Base-by-base conservation (phyloP, 148 eudicot species). In the Dianthus caryophyllus region DNA sequence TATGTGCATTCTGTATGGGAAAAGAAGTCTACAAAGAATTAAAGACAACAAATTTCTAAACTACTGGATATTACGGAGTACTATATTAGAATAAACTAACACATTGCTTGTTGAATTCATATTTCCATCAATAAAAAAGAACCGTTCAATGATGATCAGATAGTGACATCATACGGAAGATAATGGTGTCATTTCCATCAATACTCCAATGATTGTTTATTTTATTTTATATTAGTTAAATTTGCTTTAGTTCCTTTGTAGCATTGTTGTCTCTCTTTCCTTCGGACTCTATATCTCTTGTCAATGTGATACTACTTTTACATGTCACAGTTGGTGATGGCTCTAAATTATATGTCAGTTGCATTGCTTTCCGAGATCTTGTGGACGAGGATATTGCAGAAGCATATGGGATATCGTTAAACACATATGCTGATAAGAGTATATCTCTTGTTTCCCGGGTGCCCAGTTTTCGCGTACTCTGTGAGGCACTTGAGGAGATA, bases 291-390 rank as follows among this genome's bases (percentile, higher is more conserved):
- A 41, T n/a, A 47, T 27, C 16, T 47, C 39, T 18, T 17, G 66
- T 83, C 66, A 36, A 67, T 18, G 16, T 60, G 33, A 60, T 9
- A 14, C 43, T 31, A 11, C 6, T 44, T 56, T 63, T 48, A 15
- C 66, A 9, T 72, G 21, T 61, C 87, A 81, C 88, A 89, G 98
- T 88, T 86, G 98, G 98, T 36, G 95, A 93, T 80, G 98, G 98
- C 13, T 86, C 96, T 31, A 90, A 93, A 77, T 89, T 93, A 41
- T 93, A 89, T 62, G 98, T 93, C 27, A 81, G 88, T 58, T 93
- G 98, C 76, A 93, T 90, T 80, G 88, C 95, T 70, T 89, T 90
- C 74, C 84, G 95, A 38, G 98, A 93, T 83, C 88, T 84, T 59
- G 91, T 93, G 44, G 90, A 95, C 61, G 91, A 89, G 70, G 98